Base-by-base conservation (phyloP, 2,329 filamentous ascomycete genomes). In the Fusarium goolgardi region DNA sequence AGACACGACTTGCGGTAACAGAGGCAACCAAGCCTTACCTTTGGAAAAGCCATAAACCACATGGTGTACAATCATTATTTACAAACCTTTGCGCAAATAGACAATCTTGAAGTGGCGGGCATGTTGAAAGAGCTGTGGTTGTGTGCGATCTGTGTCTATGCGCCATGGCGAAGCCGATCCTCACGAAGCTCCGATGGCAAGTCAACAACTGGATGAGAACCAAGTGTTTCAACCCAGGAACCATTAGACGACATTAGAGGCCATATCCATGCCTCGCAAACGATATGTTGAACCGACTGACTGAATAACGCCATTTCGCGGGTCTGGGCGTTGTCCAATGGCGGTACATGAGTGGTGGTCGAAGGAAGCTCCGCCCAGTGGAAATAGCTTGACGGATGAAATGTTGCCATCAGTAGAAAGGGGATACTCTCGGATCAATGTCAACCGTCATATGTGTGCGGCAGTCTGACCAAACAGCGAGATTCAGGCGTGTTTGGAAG, bases 51-150 rank as follows among this genome's bases (percentile, higher is more conserved):
- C 53, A 64, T 12, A 9, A 3, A 3, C 25, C 1, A 27, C 23
- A 1, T 39, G 40, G 59, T 3, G 23, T 0, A n/a, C 1, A 52
- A n/a, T 2, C 25, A 12, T 21, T 9, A 1, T 18, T 20, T 20
- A 41, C 1, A 10, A 59, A 27, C 5, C 3, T 13, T 41, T 23
- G 32, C 16, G 40, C 41, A 35, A 25, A 34, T 10, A 43, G 3
- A 8, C 34, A 46, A 43, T 31, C 13, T 29, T 23, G n/a, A 37
- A 20, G 18, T 59, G 31, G 11, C 18, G 11, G 34, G 9, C 23
- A 51, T 51, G 34, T 64, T 64, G 61, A 59, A 64, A 64, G 29
- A 15, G 29, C 2, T 23, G 39, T 37, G 13, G 29, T 37, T 61
- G 25, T 27, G 12, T 23, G 20, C 44, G 35, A 46, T 21, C 18